Conservation (phyloP, 345 rosid genomes). For the Brassica rapa region DNA sequence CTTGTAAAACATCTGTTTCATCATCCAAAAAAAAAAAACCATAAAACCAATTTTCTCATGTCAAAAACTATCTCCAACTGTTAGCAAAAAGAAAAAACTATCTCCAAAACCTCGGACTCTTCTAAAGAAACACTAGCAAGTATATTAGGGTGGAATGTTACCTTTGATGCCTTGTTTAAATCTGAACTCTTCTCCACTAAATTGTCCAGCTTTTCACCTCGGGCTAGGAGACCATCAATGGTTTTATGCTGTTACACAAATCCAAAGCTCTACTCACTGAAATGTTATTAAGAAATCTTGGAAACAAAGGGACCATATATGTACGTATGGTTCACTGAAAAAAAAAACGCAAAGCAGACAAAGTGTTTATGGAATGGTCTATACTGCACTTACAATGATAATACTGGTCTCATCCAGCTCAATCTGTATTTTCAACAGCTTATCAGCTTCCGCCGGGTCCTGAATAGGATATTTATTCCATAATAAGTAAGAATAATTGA, state of each 20-base stretch:
- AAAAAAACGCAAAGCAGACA: neutral
- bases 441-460: constrained; percentile 99
- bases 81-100: neutral
- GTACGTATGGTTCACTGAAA: neutral
- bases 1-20: constrained; percentile 49
- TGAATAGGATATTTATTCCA: constrained; percentile 35
- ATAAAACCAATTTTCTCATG: neutral
- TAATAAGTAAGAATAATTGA: neutral
- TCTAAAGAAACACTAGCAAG: neutral
- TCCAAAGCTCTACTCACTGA: neutral
- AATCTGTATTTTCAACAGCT: constrained; percentile 88
- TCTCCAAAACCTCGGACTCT: neutral
- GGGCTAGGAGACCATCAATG: constrained; percentile 89
- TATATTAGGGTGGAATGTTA: constrained; percentile 28
- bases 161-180: constrained; percentile 95
- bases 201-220: constrained; percentile 97
- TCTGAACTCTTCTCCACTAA: constrained; percentile 97
- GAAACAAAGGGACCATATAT: neutral
- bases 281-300: neutral
- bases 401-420: constrained; percentile 98
- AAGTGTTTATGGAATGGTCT: neutral
- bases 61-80: neutral
- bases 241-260: constrained; percentile 77
- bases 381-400: constrained; percentile 68
- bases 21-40: neutral